phyloP scores from a whole-genome alignment of 306 rosid genomes.

The Elaeagnus macrophylla region DNA sequence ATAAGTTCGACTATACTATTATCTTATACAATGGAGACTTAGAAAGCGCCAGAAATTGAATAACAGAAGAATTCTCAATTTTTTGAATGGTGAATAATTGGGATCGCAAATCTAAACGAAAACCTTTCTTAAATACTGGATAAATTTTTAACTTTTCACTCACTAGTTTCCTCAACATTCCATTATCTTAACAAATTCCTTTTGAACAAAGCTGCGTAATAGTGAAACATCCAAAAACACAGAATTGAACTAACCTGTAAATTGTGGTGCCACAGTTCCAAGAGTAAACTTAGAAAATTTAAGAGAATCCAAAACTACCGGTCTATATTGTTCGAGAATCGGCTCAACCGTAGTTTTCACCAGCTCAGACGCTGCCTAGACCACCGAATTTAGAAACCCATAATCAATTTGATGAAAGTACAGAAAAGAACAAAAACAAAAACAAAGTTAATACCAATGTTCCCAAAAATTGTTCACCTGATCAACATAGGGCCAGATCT shows the following conservation, averaged over 20 bases:
- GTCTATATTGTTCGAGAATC: constrained; percentile 71
- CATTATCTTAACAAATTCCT: not conserved
- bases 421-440: not conserved
- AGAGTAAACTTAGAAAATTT: constrained; percentile 90
- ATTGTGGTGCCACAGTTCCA: constrained; percentile 93
- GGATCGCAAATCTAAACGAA: too few relatives aligned
- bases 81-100: too few relatives aligned
- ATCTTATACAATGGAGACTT: too few relatives aligned
- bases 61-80: too few relatives aligned
- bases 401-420: not conserved
- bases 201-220: not conserved
- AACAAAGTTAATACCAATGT: too few relatives aligned
- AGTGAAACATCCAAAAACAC: not conserved
- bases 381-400: not conserved
- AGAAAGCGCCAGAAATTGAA: too few relatives aligned
- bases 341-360: constrained; percentile 73
- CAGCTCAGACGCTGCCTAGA: constrained; percentile 94
- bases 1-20: too few relatives aligned
- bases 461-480: constrained; percentile 37
- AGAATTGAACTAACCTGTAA: constrained; percentile 53
- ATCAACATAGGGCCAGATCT: constrained; percentile 93
- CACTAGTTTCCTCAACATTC: too few relatives aligned
- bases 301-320: constrained; percentile 54
- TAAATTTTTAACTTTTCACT: too few relatives aligned
- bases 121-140: too few relatives aligned